A percentile compares a stretch with the other conserved stretches of the same genome.
These are phyloP conservation scores for Pyrus communis DNA, from an alignment of 306 rosid genomes.

Conservation along the genomic window DNA sequence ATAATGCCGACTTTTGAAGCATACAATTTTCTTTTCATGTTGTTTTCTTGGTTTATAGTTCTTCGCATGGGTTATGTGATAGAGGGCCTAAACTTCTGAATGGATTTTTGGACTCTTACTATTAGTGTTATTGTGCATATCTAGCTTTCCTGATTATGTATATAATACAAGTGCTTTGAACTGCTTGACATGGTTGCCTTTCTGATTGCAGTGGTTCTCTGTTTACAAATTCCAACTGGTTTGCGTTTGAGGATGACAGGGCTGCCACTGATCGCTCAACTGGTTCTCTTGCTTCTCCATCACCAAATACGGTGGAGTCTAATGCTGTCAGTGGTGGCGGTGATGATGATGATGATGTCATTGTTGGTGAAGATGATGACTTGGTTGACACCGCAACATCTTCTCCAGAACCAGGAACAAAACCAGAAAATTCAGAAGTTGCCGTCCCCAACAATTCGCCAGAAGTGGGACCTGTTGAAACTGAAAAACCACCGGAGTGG, in stretches of 20 bases:
- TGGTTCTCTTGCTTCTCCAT: slow-evolving; percentile 61
- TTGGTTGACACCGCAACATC: slow-evolving; percentile 79
- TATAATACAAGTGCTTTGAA: neutral
- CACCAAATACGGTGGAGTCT: slow-evolving; percentile 54
- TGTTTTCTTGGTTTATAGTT: neutral
- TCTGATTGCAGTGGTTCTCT: slow-evolving; percentile 70
- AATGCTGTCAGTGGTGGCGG: slow-evolving; percentile 26
- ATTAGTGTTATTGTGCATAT: neutral
- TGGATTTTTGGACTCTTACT: neutral
- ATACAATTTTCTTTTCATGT: neutral
- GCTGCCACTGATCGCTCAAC: slow-evolving; percentile 61
- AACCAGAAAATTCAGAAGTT: slow-evolving; percentile 22
- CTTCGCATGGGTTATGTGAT: neutral
- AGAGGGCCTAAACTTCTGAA: neutral
- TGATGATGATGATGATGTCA: slow-evolving; percentile 46
- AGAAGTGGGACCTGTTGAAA: slow-evolving; percentile 36
- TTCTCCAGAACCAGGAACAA: slow-evolving; percentile 47
- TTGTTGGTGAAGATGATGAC: slow-evolving; percentile 72
- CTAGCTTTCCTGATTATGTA: neutral
- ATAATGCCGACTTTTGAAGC: neutral
- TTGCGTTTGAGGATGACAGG: slow-evolving; percentile 80
- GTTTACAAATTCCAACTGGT: slow-evolving; percentile 97
- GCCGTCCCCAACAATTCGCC: neutral
- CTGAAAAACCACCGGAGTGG: slow-evolving; percentile 91
- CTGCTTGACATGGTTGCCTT: slow-evolving; percentile 11